Evolutionary conservation across 345 rosid genomes (phyloP).

Genomic region (Gossypium herbaceum): DNA sequence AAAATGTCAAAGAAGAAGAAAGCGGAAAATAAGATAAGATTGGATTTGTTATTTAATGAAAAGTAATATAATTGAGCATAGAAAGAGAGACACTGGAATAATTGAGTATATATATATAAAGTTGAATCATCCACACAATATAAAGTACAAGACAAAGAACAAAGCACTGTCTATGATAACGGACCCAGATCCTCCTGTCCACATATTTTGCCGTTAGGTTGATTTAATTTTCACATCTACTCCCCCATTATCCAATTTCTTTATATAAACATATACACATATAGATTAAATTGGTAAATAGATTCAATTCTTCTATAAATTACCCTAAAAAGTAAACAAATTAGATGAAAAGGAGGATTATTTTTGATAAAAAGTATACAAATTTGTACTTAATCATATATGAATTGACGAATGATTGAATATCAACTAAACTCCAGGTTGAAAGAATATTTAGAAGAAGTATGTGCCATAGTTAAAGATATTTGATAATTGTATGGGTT

Average conservation of each 20-base stretch:
- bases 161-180: neutral
- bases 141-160: conserved; percentile 6
- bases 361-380: no score
- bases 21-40: neutral
- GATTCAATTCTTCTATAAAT: neutral
- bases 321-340: neutral
- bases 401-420: neutral
- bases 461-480: no score
- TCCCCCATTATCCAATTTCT: neutral
- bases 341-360: neutral
- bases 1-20: neutral
- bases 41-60: neutral
- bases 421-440: no score
- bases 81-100: no score
- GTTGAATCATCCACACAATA: neutral
- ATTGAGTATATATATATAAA: neutral
- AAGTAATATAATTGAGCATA: no score
- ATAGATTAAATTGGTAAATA: neutral
- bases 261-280: neutral
- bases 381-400: no score
- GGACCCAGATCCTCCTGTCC: neutral
- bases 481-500: neutral
- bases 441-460: no score
- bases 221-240: neutral
- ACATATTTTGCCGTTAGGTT: neutral